Evolutionary conservation across 768 basidiomycete genomes (phyloP).

Genomic region (Pulveroboletus sp.): DNA sequence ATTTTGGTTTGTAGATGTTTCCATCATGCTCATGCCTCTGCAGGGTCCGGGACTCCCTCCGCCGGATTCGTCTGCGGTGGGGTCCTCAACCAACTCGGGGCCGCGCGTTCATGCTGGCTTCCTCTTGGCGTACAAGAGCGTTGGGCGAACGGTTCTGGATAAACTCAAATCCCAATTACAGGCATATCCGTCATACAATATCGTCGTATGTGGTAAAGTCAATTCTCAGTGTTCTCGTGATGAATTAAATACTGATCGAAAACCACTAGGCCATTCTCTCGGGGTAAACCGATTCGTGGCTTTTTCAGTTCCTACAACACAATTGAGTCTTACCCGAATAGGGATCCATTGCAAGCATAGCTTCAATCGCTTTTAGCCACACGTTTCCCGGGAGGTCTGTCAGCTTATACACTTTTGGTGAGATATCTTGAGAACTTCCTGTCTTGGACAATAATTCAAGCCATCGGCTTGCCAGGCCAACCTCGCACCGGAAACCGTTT

Average conservation of each 20-base stretch:
- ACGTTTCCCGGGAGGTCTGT: constrained; percentile 26
- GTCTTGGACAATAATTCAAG: not conserved
- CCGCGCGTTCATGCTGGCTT: constrained; percentile 37
- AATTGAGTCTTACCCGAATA: constrained; percentile 12
- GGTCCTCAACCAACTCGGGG: constrained; percentile 3
- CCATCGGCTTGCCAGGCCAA: constrained; percentile 38
- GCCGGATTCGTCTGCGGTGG: not conserved
- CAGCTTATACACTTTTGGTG: constrained; percentile 46
- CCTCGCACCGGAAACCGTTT: constrained; percentile 44
- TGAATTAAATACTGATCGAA: not conserved
- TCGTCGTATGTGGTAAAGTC: constrained; percentile 32
- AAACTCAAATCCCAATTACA: constrained; percentile 30
- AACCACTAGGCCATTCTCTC: constrained; percentile 40
- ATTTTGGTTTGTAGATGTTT: constrained; percentile 13
- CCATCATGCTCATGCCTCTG: constrained; percentile 19
- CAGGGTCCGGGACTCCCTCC: constrained; percentile 27
- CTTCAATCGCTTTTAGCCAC: constrained; percentile 31
- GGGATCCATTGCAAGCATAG: constrained; percentile 40
- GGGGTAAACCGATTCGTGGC: constrained; percentile 26
- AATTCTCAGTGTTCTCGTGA: not conserved
- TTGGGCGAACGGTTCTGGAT: constrained; percentile 30
- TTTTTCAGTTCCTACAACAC: not conserved
- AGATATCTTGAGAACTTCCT: not conserved
- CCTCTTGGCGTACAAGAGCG: constrained; percentile 34
- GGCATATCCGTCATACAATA: constrained; percentile 31